Base-by-base conservation (phyloP, 2,329 filamentous ascomycete species). In the Alternaria ethzedia region DNA sequence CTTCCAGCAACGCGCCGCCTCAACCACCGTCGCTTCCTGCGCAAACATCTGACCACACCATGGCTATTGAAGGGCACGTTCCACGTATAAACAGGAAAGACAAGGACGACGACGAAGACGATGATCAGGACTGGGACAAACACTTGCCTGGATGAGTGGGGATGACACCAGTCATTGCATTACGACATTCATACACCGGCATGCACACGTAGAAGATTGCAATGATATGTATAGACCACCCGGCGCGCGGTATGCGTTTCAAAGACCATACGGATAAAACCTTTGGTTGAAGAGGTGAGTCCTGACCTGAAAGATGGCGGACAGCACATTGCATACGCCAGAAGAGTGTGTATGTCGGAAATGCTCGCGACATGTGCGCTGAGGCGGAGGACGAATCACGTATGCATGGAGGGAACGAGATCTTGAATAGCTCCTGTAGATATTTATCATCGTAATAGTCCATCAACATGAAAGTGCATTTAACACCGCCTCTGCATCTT, bases 1-100 rank as follows among this genome's bases (percentile, higher is more conserved):
- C 63, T 3, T 62, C 67, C 4, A 73, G 49, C 59, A 60, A 21
- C n/a, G 65, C 64, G 15, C 66, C 71, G 8, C 76, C 76, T 2
- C 68, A 68, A 51, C 69, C 76, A 8, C 76, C 76, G 6, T 71
- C 73, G 12, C 69, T 71, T 4, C 64, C 69, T 13, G 60, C 64
- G 9, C 63, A 72, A 43, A 51, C 54, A 3, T 59, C 54, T 9
- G 65, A 73, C 36, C 69, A 75, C 5, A 78, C 79, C 54, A 72
- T 78, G 72, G 75, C 76, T 17, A 80, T 81, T 32, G 79, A 81
- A 61, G 79, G 79, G 5, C 78, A 81, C 51, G 65, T 80, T 9
- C 79, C 79, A 13, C 70, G 70, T 13, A 61, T 65, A 45, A 66
- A 72, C 54, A 60, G 66, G 9, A 66, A 62, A 23, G 66, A 60